Evolutionary conservation across 306 rosid genomes (phyloP), one percentile per base, ranked within the genome.

Genomic region (Lablab purpureus): DNA sequence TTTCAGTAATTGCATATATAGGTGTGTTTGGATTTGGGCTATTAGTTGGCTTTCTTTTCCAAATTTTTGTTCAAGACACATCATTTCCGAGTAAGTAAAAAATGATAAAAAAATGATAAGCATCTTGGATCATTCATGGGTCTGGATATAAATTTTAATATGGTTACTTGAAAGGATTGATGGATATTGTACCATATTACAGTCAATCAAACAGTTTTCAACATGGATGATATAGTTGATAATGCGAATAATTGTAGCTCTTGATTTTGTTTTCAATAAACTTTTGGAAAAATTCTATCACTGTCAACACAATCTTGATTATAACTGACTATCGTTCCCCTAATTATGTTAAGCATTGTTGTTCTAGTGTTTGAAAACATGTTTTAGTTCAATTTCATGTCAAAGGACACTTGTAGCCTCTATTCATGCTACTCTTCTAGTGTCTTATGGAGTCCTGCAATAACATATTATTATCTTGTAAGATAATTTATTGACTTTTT

Each of bases 21-120:
- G 77, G 81, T 56, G 92, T 94, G 27, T 94, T 94, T 78, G 98
- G 90, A 85, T 84, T 87, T 68, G 98, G 98, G 84, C 91, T 94
- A 73, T 85, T 94, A 67, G 93, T 86, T 73, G 97, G 84, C 80
- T 92, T 73, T 85, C 97, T 92, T 82, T 94, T 94, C 84, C 86
- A 87, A 74, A 84, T 83, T 86, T 90, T 94, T 49, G 30, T 94
- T 59, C 79, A 94, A 82, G 96, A 91, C 83, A 40, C 87, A 21
- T 85, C 88, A 3, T 85, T 85, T 69, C 98, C 98, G 13, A 86
- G 98, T 94, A 92, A 92, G 97, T 87, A 62, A 75, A 47, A 60
- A 60, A 1, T 71, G 58, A 36, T 23, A 64, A 75, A 67, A 30
- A 46, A 75, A 65, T 71, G 47, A 52, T 66, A 11, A 9, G 15